phyloP scores from a whole-genome alignment of 352 stramenopile species.

The Thraustotheca clavata region DNA sequence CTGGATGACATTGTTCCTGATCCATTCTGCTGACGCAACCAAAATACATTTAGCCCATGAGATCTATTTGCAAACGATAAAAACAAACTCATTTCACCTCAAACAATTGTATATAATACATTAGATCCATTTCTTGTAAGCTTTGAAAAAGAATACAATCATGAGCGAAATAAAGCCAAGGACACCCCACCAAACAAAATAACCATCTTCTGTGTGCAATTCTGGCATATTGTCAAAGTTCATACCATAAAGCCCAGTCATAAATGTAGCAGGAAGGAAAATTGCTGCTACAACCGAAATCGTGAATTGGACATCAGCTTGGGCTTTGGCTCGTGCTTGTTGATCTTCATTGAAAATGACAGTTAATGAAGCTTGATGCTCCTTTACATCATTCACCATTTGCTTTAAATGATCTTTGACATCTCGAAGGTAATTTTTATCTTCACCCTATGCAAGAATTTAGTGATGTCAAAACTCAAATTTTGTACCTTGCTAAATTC shows the following conservation, averaged over 20 bases:
- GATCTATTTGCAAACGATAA: background rate
- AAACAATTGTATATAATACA: background rate
- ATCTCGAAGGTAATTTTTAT: constrained; percentile 69
- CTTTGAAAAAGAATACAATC: constrained; percentile 54
- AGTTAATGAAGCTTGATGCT: constrained; percentile 60
- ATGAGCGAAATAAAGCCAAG: constrained; percentile 37
- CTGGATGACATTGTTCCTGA: constrained; percentile 79
- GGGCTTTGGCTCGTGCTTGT: constrained; percentile 47
- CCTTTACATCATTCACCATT: constrained; percentile 72
- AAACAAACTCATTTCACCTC: background rate
- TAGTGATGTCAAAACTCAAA: background rate
- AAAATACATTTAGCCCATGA: background rate
- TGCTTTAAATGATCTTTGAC: constrained; percentile 80
- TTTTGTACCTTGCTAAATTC: constrained; percentile 34
- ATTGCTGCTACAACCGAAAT: constrained; percentile 74
- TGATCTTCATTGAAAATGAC: constrained; percentile 58
- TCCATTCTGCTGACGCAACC: constrained; percentile 5
- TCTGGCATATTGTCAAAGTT: constrained; percentile 86
- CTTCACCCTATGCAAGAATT: constrained; percentile 32
- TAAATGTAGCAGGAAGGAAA: constrained; percentile 78
- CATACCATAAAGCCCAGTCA: constrained; percentile 85
- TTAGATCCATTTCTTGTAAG: constrained; percentile 58
- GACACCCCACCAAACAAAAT: constrained; percentile 70
- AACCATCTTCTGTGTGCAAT: constrained; percentile 61
- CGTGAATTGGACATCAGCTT: constrained; percentile 73